Base-by-base conservation (phyloP, 2,329 filamentous ascomycete species). In the Cladosporium halotolerans region DNA sequence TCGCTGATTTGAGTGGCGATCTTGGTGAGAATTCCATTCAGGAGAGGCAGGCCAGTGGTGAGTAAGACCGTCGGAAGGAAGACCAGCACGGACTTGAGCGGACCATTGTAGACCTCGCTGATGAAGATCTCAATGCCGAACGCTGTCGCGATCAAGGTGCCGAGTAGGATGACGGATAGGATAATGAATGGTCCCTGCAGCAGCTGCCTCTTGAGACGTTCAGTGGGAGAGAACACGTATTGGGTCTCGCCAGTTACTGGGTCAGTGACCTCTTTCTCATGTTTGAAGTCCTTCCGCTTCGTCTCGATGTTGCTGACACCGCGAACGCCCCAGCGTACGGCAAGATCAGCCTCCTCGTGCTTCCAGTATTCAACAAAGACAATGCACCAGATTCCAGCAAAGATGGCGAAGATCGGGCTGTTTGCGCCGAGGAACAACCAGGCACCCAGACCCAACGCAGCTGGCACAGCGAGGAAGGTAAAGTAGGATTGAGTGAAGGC, bases 311-410 rank as follows among this genome's bases (percentile, higher is more conserved):
- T 80, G 3, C 88, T 91, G 1, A 95, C 90, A 6, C 88, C 87
- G 47, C 87, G 84, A 3, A 96, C 90, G 11, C 88, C 87, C 92
- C 92, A 97, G 62, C 89, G 82, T 13, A 96, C 82, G 8, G 86
- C 85, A 7, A 97, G 76, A 65, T 97, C 91, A 1, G 84, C 77
- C 70, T 97, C 89, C 68, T 95, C 89, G 63, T 92, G 86, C 73
- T 95, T 96, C 92, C 92, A 97, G 70, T 88, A 96, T 68, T 97
- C 92, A 53, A 95, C 86, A 66, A 96, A 96, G 45, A 92, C 75
- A 2, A 93, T 84, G 54, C 86, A 86, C 89, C 91, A 96, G n/a
- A 96, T 73, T 33, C 84, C 86, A 66, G 85, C 91, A 42, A 85
- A 77, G 1, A 91, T 69, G 11, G 87, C 88, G 63, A 95, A 96